Evolutionary conservation across 2,329 filamentous ascomycete species (phyloP).

Genomic region (Fusarium papillatum): DNA sequence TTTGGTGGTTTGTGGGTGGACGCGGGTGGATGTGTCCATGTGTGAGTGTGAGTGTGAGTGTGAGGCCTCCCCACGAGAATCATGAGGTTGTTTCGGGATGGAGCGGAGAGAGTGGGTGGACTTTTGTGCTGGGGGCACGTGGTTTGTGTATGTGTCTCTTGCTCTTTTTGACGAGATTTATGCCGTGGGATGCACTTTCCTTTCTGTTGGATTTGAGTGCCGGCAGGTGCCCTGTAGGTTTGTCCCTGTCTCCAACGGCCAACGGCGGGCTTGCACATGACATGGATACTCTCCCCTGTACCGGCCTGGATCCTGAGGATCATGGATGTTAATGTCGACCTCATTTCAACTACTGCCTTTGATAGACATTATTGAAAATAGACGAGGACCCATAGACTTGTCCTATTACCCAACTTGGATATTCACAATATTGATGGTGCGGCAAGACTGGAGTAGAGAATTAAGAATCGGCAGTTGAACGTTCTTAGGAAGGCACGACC

Average conservation of each 20-base stretch:
- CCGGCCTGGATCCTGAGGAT: neutral
- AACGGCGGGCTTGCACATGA: conserved; percentile 5
- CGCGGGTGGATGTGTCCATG: neutral
- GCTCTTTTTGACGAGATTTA: neutral
- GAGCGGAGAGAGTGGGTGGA: neutral
- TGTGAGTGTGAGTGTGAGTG: conserved; percentile 9
- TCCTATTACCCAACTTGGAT: neutral
- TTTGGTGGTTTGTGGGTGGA: conserved; percentile 14
- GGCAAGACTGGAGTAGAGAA: neutral
- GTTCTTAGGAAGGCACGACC: neutral
- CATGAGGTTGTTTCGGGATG: conserved; percentile 16
- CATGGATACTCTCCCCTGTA: neutral
- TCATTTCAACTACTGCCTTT: neutral
- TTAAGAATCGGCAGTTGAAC: neutral
- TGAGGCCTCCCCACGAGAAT: conserved; percentile 19
- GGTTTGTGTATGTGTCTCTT: conserved; percentile 24
- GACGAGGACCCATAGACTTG: neutral
- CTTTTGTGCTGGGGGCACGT: conserved; percentile 21
- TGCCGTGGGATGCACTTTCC: conserved; percentile 4
- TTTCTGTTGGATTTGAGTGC: neutral
- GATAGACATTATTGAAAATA: neutral
- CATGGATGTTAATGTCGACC: neutral
- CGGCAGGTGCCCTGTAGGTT: neutral
- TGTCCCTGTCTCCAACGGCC: neutral
- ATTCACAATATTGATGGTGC: neutral